Evolutionary conservation across 75 land plant species (phyloP), one percentile per base, ranked within the genome.

Genomic region (Pinus taeda): DNA sequence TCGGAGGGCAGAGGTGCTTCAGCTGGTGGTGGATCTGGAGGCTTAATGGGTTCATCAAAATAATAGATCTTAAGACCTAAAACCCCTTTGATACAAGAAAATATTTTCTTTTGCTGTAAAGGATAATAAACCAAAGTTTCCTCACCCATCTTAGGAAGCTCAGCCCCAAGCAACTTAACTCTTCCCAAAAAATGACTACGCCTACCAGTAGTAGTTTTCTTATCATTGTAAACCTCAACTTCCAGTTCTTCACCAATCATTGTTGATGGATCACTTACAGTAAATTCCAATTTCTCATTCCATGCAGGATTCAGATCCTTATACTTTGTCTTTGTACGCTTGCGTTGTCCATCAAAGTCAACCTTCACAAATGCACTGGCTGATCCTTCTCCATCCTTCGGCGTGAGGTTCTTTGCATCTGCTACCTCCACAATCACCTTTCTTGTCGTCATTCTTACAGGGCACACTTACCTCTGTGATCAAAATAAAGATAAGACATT

Each of bases 351-450:
- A 66, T 86, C 98, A 74, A 85, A 95, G 39, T 87, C 84, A 71
- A 90, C 85, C 88, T 93, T 90, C 59, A 89, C 90, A 62, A 74
- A 89, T 13, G 94, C 66, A 72, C 76, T 92, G 17, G 89, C 78
- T 5, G 91, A 87, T 33, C 95, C 95, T 56, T 88, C 83, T 49
- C 93, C 95, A 78, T 93, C 95, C 75, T 93, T 93, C 1, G 95
- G 89, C 83, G 86, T 72, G 33, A 93, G 85, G 77, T 88, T 83
- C 71, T 84, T 83, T 29, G 95, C 95, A 70, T 89, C 76, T 1
- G 85, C 67, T 20, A 93, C 87, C 53, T 93, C 91, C 39, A 93
- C 93, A 4, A 88, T 89, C 29, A 93, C 87, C 86, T 90, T 95
- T 57, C 87, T 79, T 29, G 82, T 74, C 13, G 79, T 78, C 83